Evolutionary conservation across 2,329 filamentous ascomycete genomes (phyloP).

Genomic region (Fusarium incarnatum): DNA sequence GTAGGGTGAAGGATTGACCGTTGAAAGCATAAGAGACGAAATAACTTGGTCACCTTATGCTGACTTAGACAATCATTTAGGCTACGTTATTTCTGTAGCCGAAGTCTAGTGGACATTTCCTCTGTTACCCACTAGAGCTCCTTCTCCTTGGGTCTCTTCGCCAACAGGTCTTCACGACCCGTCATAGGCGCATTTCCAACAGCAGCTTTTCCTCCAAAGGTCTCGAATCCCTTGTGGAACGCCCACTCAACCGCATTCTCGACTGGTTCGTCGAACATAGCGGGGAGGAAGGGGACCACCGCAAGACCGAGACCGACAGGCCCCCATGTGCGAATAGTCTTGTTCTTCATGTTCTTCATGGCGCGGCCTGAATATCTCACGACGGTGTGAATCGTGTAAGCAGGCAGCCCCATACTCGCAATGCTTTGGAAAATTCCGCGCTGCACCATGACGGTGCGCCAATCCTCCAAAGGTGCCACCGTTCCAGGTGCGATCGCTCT

Average conservation of each 20-base stretch:
- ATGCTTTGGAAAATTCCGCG: conserved; percentile 89
- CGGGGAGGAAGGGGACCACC: conserved; percentile 85
- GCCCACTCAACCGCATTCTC: conserved; percentile 91
- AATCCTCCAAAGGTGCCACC: conserved; percentile 85
- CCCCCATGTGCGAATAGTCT: conserved; percentile 81
- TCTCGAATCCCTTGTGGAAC: conserved; percentile 84
- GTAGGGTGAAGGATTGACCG: no score
- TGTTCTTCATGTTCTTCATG: conserved; percentile 85
- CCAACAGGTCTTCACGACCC: conserved; percentile 60
- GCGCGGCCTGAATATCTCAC: conserved; percentile 89
- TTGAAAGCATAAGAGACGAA: no score
- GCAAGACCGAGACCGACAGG: conserved; percentile 87
- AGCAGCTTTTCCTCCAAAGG: conserved; percentile 71
- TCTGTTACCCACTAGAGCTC: conserved; percentile 49
- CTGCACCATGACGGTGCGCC: conserved; percentile 89
- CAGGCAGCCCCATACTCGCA: conserved; percentile 93
- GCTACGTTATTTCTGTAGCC: no score
- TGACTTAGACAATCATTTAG: no score
- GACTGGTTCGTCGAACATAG: conserved; percentile 90
- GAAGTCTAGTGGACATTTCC: no score
- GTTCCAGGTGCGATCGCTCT: conserved; percentile 53
- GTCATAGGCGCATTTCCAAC: conserved; percentile 67
- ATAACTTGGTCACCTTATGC: no score
- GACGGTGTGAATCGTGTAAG: conserved; percentile 92
- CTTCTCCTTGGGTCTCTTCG: conserved; percentile 60